A percentile compares a stretch with the other conserved stretches of the same genome.
phyloP scores from a whole-genome alignment of 73 alveolate species.

The Paramecium octaurelia region DNA sequence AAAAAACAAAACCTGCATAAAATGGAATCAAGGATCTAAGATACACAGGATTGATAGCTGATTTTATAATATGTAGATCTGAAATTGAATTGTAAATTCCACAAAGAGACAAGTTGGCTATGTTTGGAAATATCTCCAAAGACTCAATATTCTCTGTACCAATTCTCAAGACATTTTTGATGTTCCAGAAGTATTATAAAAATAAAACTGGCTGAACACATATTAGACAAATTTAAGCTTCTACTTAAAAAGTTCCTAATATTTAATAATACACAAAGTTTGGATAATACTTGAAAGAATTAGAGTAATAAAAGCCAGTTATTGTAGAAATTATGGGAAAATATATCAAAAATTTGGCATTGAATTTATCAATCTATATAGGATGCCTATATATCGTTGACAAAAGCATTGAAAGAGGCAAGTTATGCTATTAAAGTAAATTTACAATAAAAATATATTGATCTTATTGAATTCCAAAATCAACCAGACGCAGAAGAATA shows the following conservation, averaged over 20 bases:
- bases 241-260: not conserved
- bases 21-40: slow-evolving; percentile 70
- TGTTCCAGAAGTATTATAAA: not conserved
- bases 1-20: slow-evolving; percentile 72
- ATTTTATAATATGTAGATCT: not conserved
- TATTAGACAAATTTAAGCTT: not conserved
- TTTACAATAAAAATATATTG: not conserved
- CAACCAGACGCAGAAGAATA: not conserved
- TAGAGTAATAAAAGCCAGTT: not conserved
- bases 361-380: not conserved
- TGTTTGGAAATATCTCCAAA: not conserved
- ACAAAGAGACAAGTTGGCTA: not conserved
- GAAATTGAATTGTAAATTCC: not conserved
- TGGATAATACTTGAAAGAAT: not conserved
- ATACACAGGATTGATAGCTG: slow-evolving; percentile 56
- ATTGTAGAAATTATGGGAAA: not conserved
- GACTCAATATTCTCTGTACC: not conserved
- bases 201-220: not conserved
- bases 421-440: not conserved
- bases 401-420: slow-evolving; percentile 7
- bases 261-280: not conserved
- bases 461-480: not conserved
- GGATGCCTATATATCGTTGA: slow-evolving; percentile 34
- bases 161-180: not conserved
- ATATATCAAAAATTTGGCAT: not conserved